These are phyloP conservation scores for Pogostemon cablin DNA, from an alignment of 257 asterid genomes.

Conservation along the genomic window DNA sequence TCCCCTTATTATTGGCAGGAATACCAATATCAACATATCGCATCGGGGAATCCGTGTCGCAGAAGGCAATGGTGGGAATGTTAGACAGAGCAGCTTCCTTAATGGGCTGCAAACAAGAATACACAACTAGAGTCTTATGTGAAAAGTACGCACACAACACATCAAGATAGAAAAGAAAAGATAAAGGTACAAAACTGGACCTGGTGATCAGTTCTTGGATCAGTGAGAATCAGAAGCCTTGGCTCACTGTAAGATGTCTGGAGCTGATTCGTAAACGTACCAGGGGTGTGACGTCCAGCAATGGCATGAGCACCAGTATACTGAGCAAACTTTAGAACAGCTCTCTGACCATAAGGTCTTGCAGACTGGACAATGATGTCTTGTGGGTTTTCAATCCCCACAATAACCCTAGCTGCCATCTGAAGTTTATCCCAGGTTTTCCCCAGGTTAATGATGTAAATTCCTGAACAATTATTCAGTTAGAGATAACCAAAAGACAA, in stretches of 20 bases:
- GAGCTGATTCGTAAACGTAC: conserved; percentile 44
- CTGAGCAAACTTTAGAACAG: conserved; percentile 48
- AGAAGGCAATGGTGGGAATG: conserved; percentile 50
- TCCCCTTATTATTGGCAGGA: conserved; percentile 51
- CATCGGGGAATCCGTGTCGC: conserved; percentile 52
- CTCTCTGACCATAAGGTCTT: conserved; percentile 50
- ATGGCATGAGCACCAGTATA: conserved; percentile 47
- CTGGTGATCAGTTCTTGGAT: conserved; percentile 48
- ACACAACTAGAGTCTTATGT: not conserved
- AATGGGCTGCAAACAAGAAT: conserved; percentile 35
- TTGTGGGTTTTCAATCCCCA: conserved; percentile 45
- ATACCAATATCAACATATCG: conserved; percentile 43
- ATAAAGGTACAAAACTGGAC: not conserved
- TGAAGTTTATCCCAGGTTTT: conserved; percentile 47
- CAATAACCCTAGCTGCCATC: conserved; percentile 52
- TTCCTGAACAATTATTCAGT: conserved; percentile 26
- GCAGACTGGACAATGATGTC: conserved; percentile 53
- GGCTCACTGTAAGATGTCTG: conserved; percentile 48
- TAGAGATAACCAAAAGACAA: not conserved
- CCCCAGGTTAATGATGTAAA: conserved; percentile 43
- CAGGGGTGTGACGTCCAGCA: conserved; percentile 56
- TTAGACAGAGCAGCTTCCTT: conserved; percentile 43
- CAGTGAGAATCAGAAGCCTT: conserved; percentile 43
- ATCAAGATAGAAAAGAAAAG: not conserved
- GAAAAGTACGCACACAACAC: not conserved